phyloP scores from a whole-genome alignment of 2,329 filamentous ascomycete genomes.

The Ustulina deusta region DNA sequence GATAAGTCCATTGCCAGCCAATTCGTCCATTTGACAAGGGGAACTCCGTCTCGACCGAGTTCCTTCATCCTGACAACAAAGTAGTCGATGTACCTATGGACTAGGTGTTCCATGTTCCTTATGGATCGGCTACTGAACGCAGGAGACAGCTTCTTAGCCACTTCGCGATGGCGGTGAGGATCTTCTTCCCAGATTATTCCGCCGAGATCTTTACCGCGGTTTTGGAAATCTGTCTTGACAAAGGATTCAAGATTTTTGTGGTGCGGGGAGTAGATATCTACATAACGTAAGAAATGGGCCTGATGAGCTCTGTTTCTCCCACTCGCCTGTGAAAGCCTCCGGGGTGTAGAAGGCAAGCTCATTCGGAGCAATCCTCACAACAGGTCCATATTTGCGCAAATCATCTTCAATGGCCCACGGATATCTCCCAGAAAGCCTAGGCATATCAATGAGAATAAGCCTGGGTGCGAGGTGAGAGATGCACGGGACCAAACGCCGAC shows the following conservation, averaged over 20 bases:
- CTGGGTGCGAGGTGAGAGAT: not conserved
- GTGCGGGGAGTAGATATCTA: constrained; percentile 19
- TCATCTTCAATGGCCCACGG: constrained; percentile 13
- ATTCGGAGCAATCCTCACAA: constrained; percentile 28
- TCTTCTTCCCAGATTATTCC: constrained; percentile 44
- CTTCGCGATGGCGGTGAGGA: constrained; percentile 39
- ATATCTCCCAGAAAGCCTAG: constrained; percentile 27
- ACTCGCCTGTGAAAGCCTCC: constrained; percentile 15
- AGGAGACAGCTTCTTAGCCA: constrained; percentile 42
- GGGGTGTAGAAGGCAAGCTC: constrained; percentile 29
- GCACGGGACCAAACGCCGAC: not conserved
- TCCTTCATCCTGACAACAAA: constrained; percentile 8
- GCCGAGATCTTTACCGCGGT: not conserved
- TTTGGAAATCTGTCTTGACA: constrained; percentile 12
- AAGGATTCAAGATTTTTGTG: constrained; percentile 9
- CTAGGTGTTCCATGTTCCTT: constrained; percentile 35
- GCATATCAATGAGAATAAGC: not conserved
- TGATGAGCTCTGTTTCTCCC: not conserved
- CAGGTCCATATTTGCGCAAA: constrained; percentile 14
- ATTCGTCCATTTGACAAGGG: not conserved
- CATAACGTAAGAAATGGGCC: not conserved
- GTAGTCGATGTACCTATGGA: constrained; percentile 41
- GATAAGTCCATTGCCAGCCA: constrained; percentile 38
- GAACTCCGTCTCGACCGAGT: not conserved
- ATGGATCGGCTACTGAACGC: constrained; percentile 43